These are phyloP conservation scores for Wallacemonas collosoma DNA, from an alignment of 208 protist species.

Conservation along the genomic window DNA sequence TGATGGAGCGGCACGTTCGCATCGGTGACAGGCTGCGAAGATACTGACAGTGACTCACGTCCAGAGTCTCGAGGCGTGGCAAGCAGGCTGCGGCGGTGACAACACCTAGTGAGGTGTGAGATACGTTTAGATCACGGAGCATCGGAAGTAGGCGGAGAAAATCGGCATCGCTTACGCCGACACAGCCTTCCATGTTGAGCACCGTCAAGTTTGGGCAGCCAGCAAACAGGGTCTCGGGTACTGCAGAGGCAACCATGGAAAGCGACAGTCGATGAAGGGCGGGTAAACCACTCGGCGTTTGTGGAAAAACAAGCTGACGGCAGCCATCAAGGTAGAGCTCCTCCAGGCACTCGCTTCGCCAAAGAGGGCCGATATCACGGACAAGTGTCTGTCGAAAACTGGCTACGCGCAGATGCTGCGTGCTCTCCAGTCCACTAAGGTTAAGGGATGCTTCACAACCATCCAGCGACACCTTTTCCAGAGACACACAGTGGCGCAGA, in stretches of 20 bases:
- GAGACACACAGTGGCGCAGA: constrained; percentile 4
- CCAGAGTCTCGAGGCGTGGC: neutral
- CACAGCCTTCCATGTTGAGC: neutral
- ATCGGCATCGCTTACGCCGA: neutral
- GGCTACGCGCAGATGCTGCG: neutral
- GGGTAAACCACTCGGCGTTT: neutral
- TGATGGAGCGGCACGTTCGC: neutral
- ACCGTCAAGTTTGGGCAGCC: neutral
- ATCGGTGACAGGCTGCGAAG: neutral
- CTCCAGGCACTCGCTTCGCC: neutral
- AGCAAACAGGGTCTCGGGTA: neutral
- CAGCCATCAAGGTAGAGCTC: constrained; percentile 1
- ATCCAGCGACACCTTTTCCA: neutral
- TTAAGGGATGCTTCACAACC: neutral
- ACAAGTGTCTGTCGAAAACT: constrained; percentile 10
- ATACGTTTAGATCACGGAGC: neutral
- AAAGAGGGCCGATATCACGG: constrained; percentile 5
- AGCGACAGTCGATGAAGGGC: constrained; percentile 1
- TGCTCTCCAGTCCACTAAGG: neutral
- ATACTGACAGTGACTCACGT: neutral
- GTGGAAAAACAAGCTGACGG: neutral
- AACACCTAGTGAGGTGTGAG: neutral
- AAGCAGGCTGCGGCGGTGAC: neutral
- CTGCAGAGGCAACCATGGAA: too few relatives aligned
- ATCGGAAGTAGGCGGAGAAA: constrained; percentile 7